These are phyloP conservation scores for Quercus suber DNA, from an alignment of 306 rosid genomes.

Conservation along the genomic window DNA sequence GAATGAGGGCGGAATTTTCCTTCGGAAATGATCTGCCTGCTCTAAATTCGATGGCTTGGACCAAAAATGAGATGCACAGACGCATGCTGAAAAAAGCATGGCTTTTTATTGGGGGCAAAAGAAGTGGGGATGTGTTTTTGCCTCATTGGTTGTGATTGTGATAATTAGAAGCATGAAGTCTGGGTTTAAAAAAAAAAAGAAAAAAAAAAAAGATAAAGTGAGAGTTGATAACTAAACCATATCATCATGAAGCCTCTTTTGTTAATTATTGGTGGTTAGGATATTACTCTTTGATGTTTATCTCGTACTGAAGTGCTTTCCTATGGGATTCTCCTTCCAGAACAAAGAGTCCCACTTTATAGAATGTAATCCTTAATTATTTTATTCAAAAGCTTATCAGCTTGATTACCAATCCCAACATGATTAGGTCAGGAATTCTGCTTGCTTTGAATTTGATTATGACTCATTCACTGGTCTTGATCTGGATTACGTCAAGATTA, in stretches of 20 bases:
- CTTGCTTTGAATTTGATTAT: conserved; percentile 6
- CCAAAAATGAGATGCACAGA: neutral
- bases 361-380: neutral
- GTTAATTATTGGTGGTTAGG: neutral
- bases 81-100: neutral
- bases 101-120: neutral
- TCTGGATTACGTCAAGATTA: neutral
- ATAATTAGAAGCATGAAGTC: conserved; percentile 8
- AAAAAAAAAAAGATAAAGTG: neutral
- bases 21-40: neutral
- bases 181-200: neutral
- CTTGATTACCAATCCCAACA: neutral
- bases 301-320: conserved; percentile 4
- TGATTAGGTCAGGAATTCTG: conserved; percentile 8
- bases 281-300: neutral
- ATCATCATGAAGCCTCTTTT: neutral
- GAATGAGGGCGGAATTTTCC: too few species aligned
- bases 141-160: conserved; percentile 1
- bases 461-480: conserved; percentile 7
- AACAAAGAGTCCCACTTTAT: neutral
- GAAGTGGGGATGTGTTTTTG: neutral
- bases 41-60: neutral
- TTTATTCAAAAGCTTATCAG: neutral
- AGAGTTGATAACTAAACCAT: neutral
- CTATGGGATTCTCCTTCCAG: neutral